Evolutionary conservation across 495 filamentous ascomycete species (phyloP).

Genomic region (Neurospora discreta): DNA sequence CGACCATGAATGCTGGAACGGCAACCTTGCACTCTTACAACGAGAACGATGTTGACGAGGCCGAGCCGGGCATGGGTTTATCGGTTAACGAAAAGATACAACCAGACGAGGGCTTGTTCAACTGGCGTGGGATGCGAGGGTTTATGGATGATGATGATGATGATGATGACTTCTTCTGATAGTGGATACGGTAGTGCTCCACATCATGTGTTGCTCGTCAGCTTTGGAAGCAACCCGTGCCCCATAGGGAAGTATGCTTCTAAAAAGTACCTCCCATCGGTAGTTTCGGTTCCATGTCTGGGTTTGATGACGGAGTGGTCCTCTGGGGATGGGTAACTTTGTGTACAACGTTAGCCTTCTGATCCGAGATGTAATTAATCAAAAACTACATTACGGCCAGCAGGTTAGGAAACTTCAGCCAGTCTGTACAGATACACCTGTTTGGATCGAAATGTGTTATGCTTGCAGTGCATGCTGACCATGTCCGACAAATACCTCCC

Average conservation of each 20-base stretch:
- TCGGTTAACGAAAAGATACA: conserved; percentile 41
- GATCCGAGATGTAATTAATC: background rate
- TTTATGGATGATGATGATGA: background rate
- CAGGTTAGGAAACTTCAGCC: background rate
- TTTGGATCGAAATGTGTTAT: no score
- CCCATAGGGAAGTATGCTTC: no score
- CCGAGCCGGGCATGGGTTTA: conserved; percentile 45
- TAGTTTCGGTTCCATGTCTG: no score
- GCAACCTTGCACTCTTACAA: conserved; percentile 71
- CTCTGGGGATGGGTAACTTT: background rate
- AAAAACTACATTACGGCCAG: background rate
- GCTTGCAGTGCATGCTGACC: no score
- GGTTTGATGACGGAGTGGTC: background rate
- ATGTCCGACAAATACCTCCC: no score
- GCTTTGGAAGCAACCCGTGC: no score
- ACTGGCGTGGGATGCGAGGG: background rate
- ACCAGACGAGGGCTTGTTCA: background rate
- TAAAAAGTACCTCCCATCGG: no score
- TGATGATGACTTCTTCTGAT: background rate
- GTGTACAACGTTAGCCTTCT: background rate
- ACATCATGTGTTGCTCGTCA: no score
- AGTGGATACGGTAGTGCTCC: no score
- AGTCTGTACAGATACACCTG: background rate
- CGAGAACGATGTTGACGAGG: conserved; percentile 54
- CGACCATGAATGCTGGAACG: conserved; percentile 55